A percentile compares a stretch with the other conserved stretches of the same genome.
These are phyloP conservation scores for Neopestalotiopsis rosae DNA, from an alignment of 2,329 filamentous ascomycete genomes.

Conservation along the genomic window DNA sequence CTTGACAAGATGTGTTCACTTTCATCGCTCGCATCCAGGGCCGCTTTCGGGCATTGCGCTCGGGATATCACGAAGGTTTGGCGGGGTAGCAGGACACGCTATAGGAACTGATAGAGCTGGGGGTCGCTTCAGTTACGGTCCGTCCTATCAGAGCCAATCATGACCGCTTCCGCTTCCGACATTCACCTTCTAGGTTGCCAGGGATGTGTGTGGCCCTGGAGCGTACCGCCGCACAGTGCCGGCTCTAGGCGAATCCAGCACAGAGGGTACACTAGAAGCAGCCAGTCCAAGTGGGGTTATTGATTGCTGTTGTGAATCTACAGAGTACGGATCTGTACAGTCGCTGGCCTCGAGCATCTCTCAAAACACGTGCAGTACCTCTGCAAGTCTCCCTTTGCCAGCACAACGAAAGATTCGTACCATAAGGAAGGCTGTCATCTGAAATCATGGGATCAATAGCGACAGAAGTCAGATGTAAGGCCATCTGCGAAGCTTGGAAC, in stretches of 20 bases:
- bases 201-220: background rate
- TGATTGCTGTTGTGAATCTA: background rate
- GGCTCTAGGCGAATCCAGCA: background rate
- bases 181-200: background rate
- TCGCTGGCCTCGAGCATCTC: background rate
- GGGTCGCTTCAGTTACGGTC: constrained; percentile 3
- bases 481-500: constrained; percentile 27
- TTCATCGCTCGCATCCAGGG: too few species aligned
- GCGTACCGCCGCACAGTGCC: constrained; percentile 7
- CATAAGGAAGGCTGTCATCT: background rate
- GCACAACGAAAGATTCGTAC: background rate
- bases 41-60: too few species aligned
- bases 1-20: background rate
- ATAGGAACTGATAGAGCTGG: background rate
- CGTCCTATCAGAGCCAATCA: constrained; percentile 12
- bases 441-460: constrained; percentile 4
- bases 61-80: background rate
- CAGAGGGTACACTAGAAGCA: background rate
- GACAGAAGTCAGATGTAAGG: constrained; percentile 10
- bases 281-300: background rate
- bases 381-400: background rate
- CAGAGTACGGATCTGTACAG: background rate
- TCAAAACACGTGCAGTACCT: background rate
- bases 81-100: background rate
- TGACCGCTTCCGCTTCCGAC: constrained; percentile 11